These are phyloP conservation scores for Taiozyma sp. DNA, from an alignment of 1,139 yeast genomes.

Conservation along the genomic window DNA sequence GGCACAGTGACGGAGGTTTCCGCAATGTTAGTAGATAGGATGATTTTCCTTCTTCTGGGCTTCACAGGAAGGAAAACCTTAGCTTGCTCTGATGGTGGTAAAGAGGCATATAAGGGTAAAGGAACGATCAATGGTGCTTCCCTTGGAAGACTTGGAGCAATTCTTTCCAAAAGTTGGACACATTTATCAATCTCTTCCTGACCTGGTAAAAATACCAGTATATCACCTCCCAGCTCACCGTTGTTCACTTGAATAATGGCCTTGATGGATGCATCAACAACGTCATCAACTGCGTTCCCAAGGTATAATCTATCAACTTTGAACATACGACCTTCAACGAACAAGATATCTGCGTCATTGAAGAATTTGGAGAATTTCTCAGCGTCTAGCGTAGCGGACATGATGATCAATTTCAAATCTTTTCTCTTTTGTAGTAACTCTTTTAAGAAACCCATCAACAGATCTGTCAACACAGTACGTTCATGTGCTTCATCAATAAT, in stretches of 20 bases:
- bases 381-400: conserved; percentile 98
- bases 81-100: conserved; percentile 81
- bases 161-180: conserved; percentile 52
- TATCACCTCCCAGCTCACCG: conserved; percentile 78
- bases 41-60: conserved; percentile 67
- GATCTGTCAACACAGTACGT: conserved; percentile 87
- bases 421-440: conserved; percentile 48
- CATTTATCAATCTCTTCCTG: conserved; percentile 96
- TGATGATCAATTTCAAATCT: conserved; percentile 48
- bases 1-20: conserved; percentile 96
- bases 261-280: conserved; percentile 75
- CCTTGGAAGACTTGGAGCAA: conserved; percentile 64
- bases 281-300: conserved; percentile 61
- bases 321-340: conserved; percentile 84
- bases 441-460: conserved; percentile 84
- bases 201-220: conserved; percentile 88
- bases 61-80: conserved; percentile 64
- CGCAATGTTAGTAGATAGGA: conserved; percentile 91
- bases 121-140: conserved; percentile 76
- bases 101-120: conserved; percentile 87
- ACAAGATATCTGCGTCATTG: conserved; percentile 71
- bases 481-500: conserved; percentile 97
- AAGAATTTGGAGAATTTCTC: conserved; percentile 81
- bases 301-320: conserved; percentile 75
- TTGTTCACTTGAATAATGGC: conserved; percentile 75